Percentiles rank a stretch among this genome's conserved stretches.
Conservation (phyloP, 495 filamentous ascomycete genomes). For the Tuber aestivum region DNA sequence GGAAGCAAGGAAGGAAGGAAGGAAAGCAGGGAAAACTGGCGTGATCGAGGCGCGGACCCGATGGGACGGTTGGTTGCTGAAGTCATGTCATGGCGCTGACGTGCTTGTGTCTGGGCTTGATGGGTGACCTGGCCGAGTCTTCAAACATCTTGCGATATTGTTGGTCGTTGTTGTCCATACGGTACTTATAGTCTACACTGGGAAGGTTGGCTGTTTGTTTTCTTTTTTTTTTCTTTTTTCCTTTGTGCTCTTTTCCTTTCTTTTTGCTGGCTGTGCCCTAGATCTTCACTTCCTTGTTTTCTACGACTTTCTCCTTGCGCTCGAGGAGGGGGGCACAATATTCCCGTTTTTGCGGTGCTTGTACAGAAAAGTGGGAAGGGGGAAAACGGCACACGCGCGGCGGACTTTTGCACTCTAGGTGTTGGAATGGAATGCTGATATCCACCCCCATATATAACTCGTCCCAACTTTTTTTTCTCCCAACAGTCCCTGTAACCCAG, state of each 20-base stretch:
- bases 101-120: neutral
- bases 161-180: neutral
- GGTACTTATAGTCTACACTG: neutral
- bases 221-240: neutral
- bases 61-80: neutral
- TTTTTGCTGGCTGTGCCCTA: neutral
- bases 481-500: conserved; percentile 5
- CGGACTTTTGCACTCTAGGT: neutral
- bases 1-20: neutral
- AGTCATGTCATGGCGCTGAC: neutral
- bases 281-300: conserved; percentile 11
- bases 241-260: neutral
- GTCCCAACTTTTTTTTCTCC: conserved; percentile 2
- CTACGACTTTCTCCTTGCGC: conserved; percentile 11
- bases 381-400: neutral
- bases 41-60: neutral
- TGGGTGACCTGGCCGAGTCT: neutral
- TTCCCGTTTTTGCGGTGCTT: conserved; percentile 1
- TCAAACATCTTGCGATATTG: neutral
- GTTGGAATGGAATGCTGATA: conserved; percentile 20
- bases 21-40: neutral
- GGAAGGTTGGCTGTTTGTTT: neutral
- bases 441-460: neutral
- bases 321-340: neutral
- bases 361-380: neutral